phyloP scores from a whole-genome alignment of 2,329 filamentous ascomycete genomes.

The Talaromyces islandicus region DNA sequence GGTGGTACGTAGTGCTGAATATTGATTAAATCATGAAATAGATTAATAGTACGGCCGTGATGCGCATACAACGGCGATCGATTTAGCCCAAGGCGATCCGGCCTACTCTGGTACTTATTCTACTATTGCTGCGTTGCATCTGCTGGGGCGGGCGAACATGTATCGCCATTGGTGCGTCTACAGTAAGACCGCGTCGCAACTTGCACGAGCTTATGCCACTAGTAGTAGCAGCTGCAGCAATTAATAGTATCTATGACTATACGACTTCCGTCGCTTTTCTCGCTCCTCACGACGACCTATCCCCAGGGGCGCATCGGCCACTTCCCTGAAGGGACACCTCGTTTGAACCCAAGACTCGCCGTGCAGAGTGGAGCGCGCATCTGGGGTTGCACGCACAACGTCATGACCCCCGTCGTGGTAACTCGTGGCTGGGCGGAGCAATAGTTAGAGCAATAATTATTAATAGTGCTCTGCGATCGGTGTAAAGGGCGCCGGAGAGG shows the following conservation, averaged over 20 bases:
- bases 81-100: neutral
- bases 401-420: neutral
- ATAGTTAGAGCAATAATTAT: no score
- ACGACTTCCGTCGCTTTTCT: neutral
- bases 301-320: neutral
- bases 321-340: neutral
- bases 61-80: neutral
- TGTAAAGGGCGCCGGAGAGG: neutral
- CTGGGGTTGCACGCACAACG: neutral
- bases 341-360: no score
- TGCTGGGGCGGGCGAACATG: neutral
- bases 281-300: neutral
- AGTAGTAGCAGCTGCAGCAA: no score
- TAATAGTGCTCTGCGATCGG: no score
- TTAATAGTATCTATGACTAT: neutral
- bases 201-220: neutral
- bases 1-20: neutral
- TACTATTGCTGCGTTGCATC: neutral
- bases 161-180: neutral
- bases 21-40: neutral
- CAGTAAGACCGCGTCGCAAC: neutral
- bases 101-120: neutral
- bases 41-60: neutral
- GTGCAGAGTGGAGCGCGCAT: neutral
- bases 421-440: neutral